Base-by-base conservation (phyloP, 1,139 yeast species). In the Magnusiomyces tetraspermus region DNA sequence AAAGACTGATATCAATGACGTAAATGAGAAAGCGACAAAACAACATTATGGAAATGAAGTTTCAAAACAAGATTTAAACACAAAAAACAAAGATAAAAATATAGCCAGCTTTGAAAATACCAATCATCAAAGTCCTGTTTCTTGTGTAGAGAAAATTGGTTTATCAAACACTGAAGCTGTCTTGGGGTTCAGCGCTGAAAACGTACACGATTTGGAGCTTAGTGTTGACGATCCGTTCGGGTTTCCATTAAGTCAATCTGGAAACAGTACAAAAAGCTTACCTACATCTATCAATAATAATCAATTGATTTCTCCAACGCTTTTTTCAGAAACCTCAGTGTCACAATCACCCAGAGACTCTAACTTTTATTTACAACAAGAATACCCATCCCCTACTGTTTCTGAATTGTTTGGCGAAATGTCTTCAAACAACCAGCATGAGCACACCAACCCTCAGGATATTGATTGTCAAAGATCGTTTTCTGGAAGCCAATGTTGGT, bases 381-480 rank as follows among this genome's bases (percentile, higher is more conserved):
- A 28, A 4, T 28, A 43, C 46, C 36, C 36, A 15, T 43, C 46
- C 8, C 46, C 46, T n/a, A 43, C 46, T 15, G 36, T 43, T 28
- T 43, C 46, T 15, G 46, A 43, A 6, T n/a, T 43, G 6, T 26
- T 22, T 23, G 45, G 30, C 13, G 13, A n/a, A 17, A 6, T 19
- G 11, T 19, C 43, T 3, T 13, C 43, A 17, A 38, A 38, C 13
- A 19, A 38, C 24, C n/a, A 38, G 4, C 43, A n/a, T 5, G 19
- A 17, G 21, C 8, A 13, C 26, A n/a, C 13, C 23, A 36, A 36
- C 40, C 6, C 6, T 28, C 6, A 15, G 17, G n/a, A 33, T 15
- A 6, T 17, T 15, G 38, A 17, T 5, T 17, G 38, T 15, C 38
- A 17, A 4, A 17, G 10, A 8, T 33, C 38, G 10, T 33, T 33